Evolutionary conservation across 139 green algal genomes (phyloP).

Genomic region (Nannochloris sp.): DNA sequence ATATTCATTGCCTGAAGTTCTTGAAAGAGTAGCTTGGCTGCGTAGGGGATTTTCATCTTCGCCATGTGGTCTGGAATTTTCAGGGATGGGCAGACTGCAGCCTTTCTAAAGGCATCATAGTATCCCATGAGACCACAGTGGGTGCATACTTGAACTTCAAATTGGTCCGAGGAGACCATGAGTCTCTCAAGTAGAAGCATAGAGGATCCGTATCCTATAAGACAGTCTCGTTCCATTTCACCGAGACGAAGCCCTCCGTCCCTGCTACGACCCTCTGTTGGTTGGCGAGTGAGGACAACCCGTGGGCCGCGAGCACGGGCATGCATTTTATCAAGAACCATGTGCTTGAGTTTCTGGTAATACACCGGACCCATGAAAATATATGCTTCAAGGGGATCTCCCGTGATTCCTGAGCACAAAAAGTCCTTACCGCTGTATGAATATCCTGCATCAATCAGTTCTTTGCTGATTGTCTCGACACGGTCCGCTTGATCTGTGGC

Average conservation of each 20-base stretch:
- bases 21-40: constrained; percentile 96
- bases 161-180: constrained; percentile 94
- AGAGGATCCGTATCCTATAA: constrained; percentile 83
- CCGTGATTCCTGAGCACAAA: constrained; percentile 82
- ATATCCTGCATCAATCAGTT: constrained; percentile 81
- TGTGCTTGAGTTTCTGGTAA: constrained; percentile 99
- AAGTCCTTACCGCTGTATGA: constrained; percentile 85
- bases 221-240: constrained; percentile 98
- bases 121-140: constrained; percentile 90
- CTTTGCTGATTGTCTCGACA: constrained; percentile 47
- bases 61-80: constrained; percentile 57
- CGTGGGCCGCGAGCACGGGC: constrained; percentile 68
- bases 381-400: constrained; percentile 86
- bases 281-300: constrained; percentile 93
- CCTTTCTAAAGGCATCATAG: constrained; percentile 55
- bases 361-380: constrained; percentile 99
- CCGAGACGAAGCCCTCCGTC: constrained; percentile 88
- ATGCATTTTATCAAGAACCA: constrained; percentile 99
- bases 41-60: constrained; percentile 89
- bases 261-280: constrained; percentile 85
- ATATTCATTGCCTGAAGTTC: constrained; percentile 95
- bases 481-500: constrained; percentile 66
- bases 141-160: constrained; percentile 91
- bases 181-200: constrained; percentile 95
- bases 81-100: constrained; percentile 56